Evolutionary conservation across 768 basidiomycete genomes (phyloP), one percentile per base, ranked within the genome.

Genomic region (Russula earlei): DNA sequence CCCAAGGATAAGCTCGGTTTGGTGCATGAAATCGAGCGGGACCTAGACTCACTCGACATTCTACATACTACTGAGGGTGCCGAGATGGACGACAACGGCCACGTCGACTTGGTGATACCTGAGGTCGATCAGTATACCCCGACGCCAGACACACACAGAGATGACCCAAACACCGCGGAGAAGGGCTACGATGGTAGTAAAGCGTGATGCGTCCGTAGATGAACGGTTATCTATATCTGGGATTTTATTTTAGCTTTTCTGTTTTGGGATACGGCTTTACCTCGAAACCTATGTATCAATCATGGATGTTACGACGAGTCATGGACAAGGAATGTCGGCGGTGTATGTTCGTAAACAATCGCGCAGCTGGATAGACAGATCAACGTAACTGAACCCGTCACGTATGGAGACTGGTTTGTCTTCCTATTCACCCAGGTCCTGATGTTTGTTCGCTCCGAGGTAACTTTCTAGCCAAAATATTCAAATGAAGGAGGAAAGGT

Each of bases 1-100:
- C 90, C 95, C 20, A 69, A 72, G 37, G 95, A 98, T 67, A 63
- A 69, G 22, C 71, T 81, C n/a, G 83, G 84, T 9, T 65, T 91
- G 52, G 80, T 76, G 36, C 79, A 79, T 58, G 80, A 75, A 54
- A 88, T 90, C 72, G 81, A 78, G 61, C 66, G 71, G 58, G 79
- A 70, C 59, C 83, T 83, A 67, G 66, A 63, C 58, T 74, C 72
- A 27, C 68, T 66, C 5, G 83, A 81, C 2, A 77, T 91, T 27
- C 65, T 72, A 56, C 79, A 75, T 20, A 78, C 66, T 24, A 68
- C 67, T 34, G 66, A 70, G 55, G 74, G 77, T 49, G 84, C 85
- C 29, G 65, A 62, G 55, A 82, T 89, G 78, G 70, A 83, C 64
- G 77, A 69, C 54, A 76, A 77, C 66, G 87, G 87, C 20, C 74